Evolutionary conservation across 1,284 basidiomycete species (phyloP).

Genomic region (Moesziomyces sp.): DNA sequence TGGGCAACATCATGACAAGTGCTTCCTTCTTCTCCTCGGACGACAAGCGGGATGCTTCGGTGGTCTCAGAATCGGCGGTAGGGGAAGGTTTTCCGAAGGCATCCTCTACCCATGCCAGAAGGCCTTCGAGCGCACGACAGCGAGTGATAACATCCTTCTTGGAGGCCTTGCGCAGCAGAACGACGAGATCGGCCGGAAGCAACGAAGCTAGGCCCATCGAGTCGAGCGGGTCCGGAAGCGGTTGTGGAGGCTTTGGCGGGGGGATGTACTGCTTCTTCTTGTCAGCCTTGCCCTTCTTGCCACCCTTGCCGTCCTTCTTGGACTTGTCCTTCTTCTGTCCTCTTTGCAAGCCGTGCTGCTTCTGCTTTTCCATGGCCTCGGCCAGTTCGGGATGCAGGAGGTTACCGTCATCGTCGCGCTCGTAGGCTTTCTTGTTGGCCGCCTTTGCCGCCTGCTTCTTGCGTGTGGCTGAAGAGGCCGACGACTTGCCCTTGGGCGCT

Average conservation of each 20-base stretch:
- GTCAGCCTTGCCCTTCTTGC: conserved; percentile 51
- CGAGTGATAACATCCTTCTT: conserved; percentile 94
- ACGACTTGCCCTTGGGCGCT: conserved; percentile 60
- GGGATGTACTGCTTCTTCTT: conserved; percentile 65
- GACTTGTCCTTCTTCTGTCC: conserved; percentile 63
- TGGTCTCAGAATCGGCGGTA: conserved; percentile 61
- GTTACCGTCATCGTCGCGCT: conserved; percentile 42
- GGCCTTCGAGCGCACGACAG: conserved; percentile 84
- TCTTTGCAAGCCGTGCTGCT: conserved; percentile 35
- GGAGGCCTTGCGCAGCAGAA: conserved; percentile 81
- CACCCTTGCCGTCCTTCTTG: conserved; percentile 49
- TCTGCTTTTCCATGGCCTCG: conserved; percentile 31
- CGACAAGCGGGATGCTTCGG: conserved; percentile 21
- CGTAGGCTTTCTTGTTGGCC: conserved; percentile 55
- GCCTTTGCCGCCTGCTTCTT: conserved; percentile 66
- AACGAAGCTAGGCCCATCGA: conserved; percentile 78
- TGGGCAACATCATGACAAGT: conserved; percentile 78
- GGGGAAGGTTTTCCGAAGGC: conserved; percentile 70
- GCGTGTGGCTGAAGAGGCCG: conserved; percentile 64
- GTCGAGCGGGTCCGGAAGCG: conserved; percentile 89
- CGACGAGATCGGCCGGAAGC: conserved; percentile 77
- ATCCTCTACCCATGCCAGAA: conserved; percentile 76
- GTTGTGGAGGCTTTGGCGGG: conserved; percentile 75
- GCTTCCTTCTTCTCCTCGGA: conserved; percentile 68
- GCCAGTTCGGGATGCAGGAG: conserved; percentile 28